phyloP scores from a whole-genome alignment of 176 grass and related monocot species.

The Rhynchospora pubera region DNA sequence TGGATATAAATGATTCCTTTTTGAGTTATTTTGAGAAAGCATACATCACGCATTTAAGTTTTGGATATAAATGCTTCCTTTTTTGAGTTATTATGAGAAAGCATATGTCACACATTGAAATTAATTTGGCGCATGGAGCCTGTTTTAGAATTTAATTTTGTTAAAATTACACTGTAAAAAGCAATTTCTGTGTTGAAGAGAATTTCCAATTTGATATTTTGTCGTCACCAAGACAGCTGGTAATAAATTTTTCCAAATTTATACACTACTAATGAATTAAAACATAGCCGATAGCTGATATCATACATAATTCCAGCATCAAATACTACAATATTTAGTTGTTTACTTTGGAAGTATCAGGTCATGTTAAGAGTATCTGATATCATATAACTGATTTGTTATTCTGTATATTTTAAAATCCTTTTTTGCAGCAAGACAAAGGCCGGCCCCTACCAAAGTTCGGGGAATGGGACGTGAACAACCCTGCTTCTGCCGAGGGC shows the following conservation, averaged over 20 bases:
- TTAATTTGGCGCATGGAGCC: background rate
- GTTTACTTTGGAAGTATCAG: background rate
- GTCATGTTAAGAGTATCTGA: background rate
- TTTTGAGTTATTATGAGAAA: constrained; percentile 13
- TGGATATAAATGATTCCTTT: background rate
- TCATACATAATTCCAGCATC: background rate
- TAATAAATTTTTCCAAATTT: background rate
- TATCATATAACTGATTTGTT: background rate
- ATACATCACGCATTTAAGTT: background rate
- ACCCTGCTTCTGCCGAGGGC: constrained; percentile 45
- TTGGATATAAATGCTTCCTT: background rate
- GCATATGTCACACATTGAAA: background rate
- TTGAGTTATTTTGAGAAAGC: constrained; percentile 3
- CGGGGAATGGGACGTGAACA: constrained; percentile 50
- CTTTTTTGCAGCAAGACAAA: constrained; percentile 28
- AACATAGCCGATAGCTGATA: background rate
- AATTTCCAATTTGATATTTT: background rate
- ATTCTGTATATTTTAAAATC: background rate
- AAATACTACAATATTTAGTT: background rate
- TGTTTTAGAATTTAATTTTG: background rate
- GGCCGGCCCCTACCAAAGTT: constrained; percentile 39
- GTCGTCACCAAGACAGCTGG: background rate
- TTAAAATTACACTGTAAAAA: background rate
- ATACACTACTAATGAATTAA: background rate
- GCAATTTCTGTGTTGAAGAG: background rate